Percentiles rank a stretch among this genome's conserved stretches.
phyloP scores from a whole-genome alignment of 306 rosid genomes.

The Cicer judaicum region DNA sequence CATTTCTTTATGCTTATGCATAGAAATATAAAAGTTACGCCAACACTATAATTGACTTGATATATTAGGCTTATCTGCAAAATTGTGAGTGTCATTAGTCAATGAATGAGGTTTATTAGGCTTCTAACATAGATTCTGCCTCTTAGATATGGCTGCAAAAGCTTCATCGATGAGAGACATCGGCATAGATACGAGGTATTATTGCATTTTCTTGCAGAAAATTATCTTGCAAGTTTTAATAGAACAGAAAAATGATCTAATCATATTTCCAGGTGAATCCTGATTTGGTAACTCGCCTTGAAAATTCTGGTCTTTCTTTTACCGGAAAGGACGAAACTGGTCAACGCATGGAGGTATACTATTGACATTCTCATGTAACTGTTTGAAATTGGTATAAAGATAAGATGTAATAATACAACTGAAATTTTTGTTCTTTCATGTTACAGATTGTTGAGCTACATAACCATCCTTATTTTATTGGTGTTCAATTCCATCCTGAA shows the following conservation, averaged over 20 bases:
- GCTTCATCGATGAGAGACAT: conserved; percentile 79
- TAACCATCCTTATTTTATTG: conserved; percentile 87
- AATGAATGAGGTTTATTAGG: conserved; percentile 42
- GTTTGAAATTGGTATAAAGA: conserved; percentile 1
- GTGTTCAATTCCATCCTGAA: conserved; percentile 95
- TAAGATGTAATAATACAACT: not conserved
- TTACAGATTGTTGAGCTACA: conserved; percentile 80
- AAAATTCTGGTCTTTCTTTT: conserved; percentile 74
- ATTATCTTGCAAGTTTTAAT: not conserved
- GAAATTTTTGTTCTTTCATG: conserved; percentile 27
- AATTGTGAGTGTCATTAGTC: no score
- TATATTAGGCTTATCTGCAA: no score
- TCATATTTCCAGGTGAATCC: conserved; percentile 74
- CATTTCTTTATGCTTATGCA: conserved; percentile 1
- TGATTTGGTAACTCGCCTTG: conserved; percentile 65
- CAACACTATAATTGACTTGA: conserved; percentile 13
- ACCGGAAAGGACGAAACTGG: conserved; percentile 83
- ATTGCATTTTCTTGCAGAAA: conserved; percentile 30
- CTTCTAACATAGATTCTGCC: conserved; percentile 43
- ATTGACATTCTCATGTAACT: conserved; percentile 8
- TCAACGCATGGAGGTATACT: conserved; percentile 76
- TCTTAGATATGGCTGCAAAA: conserved; percentile 60
- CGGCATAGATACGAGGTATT: conserved; percentile 90
- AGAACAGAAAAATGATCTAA: conserved; percentile 40
- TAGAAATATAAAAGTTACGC: not conserved